Conservation (phyloP, 1,139 yeast genomes). For the Diutina pseudorugosa region DNA sequence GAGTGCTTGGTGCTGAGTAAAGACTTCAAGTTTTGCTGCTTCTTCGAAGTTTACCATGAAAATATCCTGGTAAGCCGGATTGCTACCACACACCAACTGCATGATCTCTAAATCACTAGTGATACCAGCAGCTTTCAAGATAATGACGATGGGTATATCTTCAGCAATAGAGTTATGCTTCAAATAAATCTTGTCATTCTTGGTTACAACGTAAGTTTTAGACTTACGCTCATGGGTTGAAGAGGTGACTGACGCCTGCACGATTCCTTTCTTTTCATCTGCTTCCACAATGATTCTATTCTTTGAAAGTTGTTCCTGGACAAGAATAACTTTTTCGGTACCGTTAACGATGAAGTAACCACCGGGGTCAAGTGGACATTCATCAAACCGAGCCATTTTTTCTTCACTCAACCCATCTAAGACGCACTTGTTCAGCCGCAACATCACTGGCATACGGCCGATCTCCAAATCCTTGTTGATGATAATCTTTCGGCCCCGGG, state of each 20-base stretch:
- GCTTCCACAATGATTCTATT: slow-evolving; percentile 97
- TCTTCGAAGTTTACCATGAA: slow-evolving; percentile 93
- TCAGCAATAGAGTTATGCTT: slow-evolving; percentile 93
- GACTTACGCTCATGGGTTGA: slow-evolving; percentile 97
- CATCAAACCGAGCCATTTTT: slow-evolving; percentile 81
- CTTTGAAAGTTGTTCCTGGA: slow-evolving; percentile 92
- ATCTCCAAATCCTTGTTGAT: slow-evolving; percentile 85
- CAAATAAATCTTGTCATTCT: slow-evolving; percentile 76
- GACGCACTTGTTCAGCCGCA: slow-evolving; percentile 84
- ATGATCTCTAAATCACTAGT: slow-evolving; percentile 86
- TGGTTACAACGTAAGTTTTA: slow-evolving; percentile 88
- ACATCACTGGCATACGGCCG: slow-evolving; percentile 97
- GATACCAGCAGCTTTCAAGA: slow-evolving; percentile 90
- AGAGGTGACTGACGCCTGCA: slow-evolving; percentile 95
- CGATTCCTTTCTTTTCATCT: slow-evolving; percentile 86
- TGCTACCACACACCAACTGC: slow-evolving; percentile 87
- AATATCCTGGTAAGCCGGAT: slow-evolving; percentile 78
- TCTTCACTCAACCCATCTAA: slow-evolving; percentile 65
- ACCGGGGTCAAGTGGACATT: slow-evolving; percentile 98
- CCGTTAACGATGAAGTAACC: slow-evolving; percentile 97
- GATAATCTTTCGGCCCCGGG: slow-evolving; percentile 85
- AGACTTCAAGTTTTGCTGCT: slow-evolving; percentile 74
- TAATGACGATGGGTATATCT: slow-evolving; percentile 89
- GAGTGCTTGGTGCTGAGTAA: slow-evolving; percentile 89
- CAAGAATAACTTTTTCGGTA: slow-evolving; percentile 91